phyloP scores from a whole-genome alignment of 352 stramenopile species.

The Globisporangium megalacanthum region DNA sequence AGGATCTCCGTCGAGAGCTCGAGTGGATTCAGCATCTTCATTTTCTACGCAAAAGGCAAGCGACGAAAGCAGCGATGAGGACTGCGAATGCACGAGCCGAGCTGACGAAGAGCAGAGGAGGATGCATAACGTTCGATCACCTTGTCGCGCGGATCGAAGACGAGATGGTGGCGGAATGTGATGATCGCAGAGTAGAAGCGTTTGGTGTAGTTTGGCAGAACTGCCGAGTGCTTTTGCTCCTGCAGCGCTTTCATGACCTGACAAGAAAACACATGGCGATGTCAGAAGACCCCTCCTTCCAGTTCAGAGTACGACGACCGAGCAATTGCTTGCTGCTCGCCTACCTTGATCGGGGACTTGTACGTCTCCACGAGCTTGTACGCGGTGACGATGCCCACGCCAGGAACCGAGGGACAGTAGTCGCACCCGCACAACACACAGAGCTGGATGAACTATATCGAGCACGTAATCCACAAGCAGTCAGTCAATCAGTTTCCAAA shows the following conservation, averaged over 20 bases:
- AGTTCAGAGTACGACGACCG: too few species aligned
- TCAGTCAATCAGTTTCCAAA: not conserved
- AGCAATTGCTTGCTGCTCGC: not conserved
- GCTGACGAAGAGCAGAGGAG: not conserved
- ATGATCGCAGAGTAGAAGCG: conserved; percentile 64
- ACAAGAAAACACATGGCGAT: not conserved
- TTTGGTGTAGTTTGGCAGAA: conserved; percentile 36
- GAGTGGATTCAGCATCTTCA: conserved; percentile 76
- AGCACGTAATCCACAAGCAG: not conserved
- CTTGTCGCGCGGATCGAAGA: conserved; percentile 75
- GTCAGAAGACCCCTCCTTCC: too few species aligned
- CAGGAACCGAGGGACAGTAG: conserved; percentile 74
- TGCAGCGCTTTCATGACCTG: conserved; percentile 56
- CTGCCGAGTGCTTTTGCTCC: conserved; percentile 29
- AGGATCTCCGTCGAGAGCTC: conserved; percentile 50
- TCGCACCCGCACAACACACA: conserved; percentile 88
- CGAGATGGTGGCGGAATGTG: conserved; percentile 86
- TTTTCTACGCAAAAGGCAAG: conserved; percentile 25
- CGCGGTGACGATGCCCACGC: conserved; percentile 79
- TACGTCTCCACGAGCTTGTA: conserved; percentile 66
- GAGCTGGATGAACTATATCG: conserved; percentile 59
- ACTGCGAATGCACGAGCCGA: not conserved
- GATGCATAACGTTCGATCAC: conserved; percentile 15
- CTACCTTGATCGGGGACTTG: conserved; percentile 45
- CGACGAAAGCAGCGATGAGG: not conserved